Conservation (phyloP, 2,329 filamentous ascomycete species). For the Pseudogymnoascus pannorum region DNA sequence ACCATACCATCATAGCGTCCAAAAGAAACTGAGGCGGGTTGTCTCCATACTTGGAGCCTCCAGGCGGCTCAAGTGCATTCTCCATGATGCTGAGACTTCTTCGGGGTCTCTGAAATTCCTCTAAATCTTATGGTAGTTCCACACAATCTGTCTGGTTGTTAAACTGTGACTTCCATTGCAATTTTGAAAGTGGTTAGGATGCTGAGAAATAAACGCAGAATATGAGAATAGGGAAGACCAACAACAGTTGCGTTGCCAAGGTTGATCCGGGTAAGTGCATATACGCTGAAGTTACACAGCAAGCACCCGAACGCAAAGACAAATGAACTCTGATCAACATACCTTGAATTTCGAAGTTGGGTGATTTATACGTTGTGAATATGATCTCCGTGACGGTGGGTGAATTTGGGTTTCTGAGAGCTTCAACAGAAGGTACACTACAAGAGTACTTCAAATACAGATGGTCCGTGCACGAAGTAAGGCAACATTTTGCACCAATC, state of each 20-base stretch:
- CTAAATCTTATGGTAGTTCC: background rate
- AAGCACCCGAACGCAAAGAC: background rate
- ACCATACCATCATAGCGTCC: background rate
- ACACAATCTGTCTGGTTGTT: background rate
- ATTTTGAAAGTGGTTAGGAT: background rate
- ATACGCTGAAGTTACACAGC: background rate
- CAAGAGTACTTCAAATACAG: background rate
- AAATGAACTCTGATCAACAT: background rate
- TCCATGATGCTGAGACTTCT: background rate
- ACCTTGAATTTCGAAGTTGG: background rate
- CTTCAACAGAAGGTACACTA: background rate
- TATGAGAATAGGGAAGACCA: constrained; percentile 1
- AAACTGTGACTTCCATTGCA: too few species aligned
- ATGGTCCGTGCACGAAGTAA: background rate
- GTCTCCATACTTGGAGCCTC: background rate
- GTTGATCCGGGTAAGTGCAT: background rate
- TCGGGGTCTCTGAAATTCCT: background rate
- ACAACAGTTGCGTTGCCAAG: background rate
- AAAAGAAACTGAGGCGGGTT: background rate
- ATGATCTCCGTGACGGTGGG: background rate
- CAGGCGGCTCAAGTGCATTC: background rate
- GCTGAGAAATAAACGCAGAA: background rate
- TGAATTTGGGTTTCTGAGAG: background rate
- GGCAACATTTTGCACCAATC: background rate
- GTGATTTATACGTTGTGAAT: background rate